Evolutionary conservation across 2,329 filamentous ascomycete species (phyloP).

Genomic region (Cytospora paraplurivora): DNA sequence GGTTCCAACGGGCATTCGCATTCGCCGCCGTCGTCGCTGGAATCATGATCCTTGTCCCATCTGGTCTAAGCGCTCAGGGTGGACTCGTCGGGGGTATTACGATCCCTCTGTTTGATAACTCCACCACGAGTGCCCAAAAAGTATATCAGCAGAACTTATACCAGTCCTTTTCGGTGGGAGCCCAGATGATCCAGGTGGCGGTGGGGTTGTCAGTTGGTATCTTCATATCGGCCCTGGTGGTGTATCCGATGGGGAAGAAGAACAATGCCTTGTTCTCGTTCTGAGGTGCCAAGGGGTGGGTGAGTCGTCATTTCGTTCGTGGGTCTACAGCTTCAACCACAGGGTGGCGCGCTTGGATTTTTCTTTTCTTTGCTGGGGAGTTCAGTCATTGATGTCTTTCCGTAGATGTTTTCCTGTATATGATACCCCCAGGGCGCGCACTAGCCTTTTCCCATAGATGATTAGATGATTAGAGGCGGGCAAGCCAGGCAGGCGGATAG

Average conservation of each 20-base stretch:
- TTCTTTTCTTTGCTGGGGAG: too few species aligned
- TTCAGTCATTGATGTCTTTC: too few species aligned
- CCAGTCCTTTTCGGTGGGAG: constrained; percentile 22
- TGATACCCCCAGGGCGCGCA: too few species aligned
- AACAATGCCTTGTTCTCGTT: constrained; percentile 15
- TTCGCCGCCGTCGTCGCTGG: constrained; percentile 28
- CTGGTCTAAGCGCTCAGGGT: constrained; percentile 25
- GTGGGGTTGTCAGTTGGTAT: constrained; percentile 17
- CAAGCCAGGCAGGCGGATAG: too few species aligned
- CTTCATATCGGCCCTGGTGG: constrained; percentile 16
- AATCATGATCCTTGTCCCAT: constrained; percentile 24
- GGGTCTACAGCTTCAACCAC: too few species aligned
- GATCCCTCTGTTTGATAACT: constrained; percentile 24
- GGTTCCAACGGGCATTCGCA: constrained; percentile 25
- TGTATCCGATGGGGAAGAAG: constrained; percentile 12
- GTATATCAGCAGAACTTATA: constrained; percentile 22
- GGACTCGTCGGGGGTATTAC: constrained; percentile 21
- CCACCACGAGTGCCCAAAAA: neutral
- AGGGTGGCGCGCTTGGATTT: too few species aligned
- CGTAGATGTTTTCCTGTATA: too few species aligned
- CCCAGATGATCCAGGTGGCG: constrained; percentile 24
- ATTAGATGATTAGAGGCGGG: too few species aligned
- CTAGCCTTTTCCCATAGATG: too few species aligned
- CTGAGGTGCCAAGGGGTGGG: neutral
- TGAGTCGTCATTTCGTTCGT: neutral